A percentile compares a stretch with the other conserved stretches of the same genome.
phyloP scores from a whole-genome alignment of 2,329 filamentous ascomycete genomes.

The Falciphora oryzae region DNA sequence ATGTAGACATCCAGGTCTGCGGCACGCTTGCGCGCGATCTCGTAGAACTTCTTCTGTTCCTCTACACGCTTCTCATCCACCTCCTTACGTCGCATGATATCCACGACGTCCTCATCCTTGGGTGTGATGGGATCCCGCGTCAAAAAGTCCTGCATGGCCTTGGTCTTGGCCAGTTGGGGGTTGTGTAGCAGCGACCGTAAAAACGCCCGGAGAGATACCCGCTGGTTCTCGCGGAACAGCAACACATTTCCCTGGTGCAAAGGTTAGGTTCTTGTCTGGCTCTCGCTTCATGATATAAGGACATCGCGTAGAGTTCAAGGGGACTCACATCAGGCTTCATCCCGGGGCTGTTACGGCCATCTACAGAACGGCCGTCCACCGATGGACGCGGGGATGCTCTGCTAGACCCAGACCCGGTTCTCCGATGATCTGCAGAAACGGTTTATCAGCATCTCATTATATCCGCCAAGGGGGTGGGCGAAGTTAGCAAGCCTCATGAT shows the following conservation, averaged over 20 bases:
- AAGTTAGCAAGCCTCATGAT: background rate
- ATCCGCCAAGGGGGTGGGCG: background rate
- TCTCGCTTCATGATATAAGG: background rate
- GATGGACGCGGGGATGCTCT: constrained; percentile 37
- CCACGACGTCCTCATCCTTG: constrained; percentile 75
- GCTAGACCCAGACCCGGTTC: constrained; percentile 31
- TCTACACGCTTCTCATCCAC: constrained; percentile 85
- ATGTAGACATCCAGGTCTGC: constrained; percentile 95
- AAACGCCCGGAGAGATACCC: constrained; percentile 86
- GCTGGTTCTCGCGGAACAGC: constrained; percentile 81
- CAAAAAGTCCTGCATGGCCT: constrained; percentile 79
- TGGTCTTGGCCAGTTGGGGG: constrained; percentile 74
- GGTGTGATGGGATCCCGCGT: constrained; percentile 65
- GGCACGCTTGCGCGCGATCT: constrained; percentile 85
- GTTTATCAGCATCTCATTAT: background rate
- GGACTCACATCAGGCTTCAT: constrained; percentile 5
- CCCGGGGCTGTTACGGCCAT: constrained; percentile 22
- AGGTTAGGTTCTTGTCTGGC: background rate
- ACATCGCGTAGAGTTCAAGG: too few species aligned
- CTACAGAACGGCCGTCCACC: constrained; percentile 22
- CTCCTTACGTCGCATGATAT: constrained; percentile 72
- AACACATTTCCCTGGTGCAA: constrained; percentile 32
- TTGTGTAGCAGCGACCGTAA: constrained; percentile 82
- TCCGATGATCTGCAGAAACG: constrained; percentile 26
- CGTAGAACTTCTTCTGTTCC: constrained; percentile 91